phyloP scores from a whole-genome alignment of 2,329 filamentous ascomycete genomes.

The Paecilomyces sp. region DNA sequence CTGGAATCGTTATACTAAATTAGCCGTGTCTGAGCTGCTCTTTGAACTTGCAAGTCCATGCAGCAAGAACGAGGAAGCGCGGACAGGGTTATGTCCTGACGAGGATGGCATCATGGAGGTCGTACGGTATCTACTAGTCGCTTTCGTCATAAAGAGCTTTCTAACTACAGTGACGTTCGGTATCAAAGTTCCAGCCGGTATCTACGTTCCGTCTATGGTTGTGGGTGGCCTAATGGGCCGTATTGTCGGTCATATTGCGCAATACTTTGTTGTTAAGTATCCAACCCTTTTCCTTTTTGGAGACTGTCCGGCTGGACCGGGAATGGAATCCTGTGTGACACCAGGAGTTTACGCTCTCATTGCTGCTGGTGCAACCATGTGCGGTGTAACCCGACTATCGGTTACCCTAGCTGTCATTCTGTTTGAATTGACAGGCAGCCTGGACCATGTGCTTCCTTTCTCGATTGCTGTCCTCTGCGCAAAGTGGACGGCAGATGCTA shows the following conservation, averaged over 20 bases:
- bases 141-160: conserved; percentile 83
- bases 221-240: conserved; percentile 88
- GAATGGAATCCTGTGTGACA: conserved; percentile 77
- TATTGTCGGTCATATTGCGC: conserved; percentile 76
- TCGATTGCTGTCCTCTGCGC: conserved; percentile 84
- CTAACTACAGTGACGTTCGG: conserved; percentile 89
- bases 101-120: conserved; percentile 72
- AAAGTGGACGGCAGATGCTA: conserved; percentile 97
- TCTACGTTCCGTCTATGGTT: conserved; percentile 98
- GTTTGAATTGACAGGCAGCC: conserved; percentile 89
- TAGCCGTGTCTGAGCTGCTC: conserved; percentile 83
- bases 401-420: conserved; percentile 92
- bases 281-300: conserved; percentile 68
- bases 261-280: conserved; percentile 70
- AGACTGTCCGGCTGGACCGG: conserved; percentile 58
- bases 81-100: conserved; percentile 73
- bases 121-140: conserved; percentile 62
- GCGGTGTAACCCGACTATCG: conserved; percentile 85
- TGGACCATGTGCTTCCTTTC: conserved; percentile 93
- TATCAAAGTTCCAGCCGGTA: conserved; percentile 91
- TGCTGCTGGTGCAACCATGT: conserved; percentile 95
- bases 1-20: conserved; percentile 85
- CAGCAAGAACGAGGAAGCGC: conserved; percentile 54
- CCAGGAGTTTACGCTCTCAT: conserved; percentile 96
- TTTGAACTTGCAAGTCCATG: conserved; percentile 89